phyloP scores from a whole-genome alignment of 2,329 filamentous ascomycete species.

The Monosporascus sp. region DNA sequence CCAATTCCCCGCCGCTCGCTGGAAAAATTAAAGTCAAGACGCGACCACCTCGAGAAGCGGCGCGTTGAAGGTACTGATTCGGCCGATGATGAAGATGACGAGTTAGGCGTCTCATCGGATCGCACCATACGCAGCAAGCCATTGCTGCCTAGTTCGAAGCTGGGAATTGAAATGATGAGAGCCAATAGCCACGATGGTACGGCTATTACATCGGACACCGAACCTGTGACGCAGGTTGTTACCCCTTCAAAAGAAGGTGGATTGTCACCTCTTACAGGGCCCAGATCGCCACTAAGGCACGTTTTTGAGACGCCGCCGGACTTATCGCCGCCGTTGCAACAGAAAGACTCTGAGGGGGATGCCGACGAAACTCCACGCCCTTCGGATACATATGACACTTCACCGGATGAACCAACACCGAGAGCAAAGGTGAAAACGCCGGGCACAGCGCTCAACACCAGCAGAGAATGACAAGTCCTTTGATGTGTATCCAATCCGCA shows the following conservation, averaged over 20 bases:
- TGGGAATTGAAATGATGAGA: conserved; percentile 96
- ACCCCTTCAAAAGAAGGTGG: conserved; percentile 40
- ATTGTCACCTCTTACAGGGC: conserved; percentile 19
- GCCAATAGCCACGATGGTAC: conserved; percentile 90
- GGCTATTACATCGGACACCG: conserved; percentile 44
- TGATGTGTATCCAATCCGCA: neutral
- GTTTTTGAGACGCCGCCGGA: conserved; percentile 24
- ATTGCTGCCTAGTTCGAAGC: conserved; percentile 71
- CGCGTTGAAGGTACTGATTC: conserved; percentile 73
- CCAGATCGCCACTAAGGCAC: conserved; percentile 13
- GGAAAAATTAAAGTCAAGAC: conserved; percentile 69
- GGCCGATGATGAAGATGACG: conserved; percentile 92
- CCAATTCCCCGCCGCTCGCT: conserved; percentile 56
- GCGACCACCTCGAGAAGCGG: conserved; percentile 68
- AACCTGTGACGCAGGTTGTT: conserved; percentile 47
- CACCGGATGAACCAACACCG: conserved; percentile 36
- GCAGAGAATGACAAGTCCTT: conserved; percentile 4
- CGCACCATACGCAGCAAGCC: conserved; percentile 45
- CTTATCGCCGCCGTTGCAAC: conserved; percentile 14
- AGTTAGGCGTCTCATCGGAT: conserved; percentile 55
- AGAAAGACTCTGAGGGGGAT: conserved; percentile 11
- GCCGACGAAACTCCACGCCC: conserved; percentile 41
- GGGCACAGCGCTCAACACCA: conserved; percentile 5
- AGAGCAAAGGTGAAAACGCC: conserved; percentile 22
- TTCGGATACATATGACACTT: conserved; percentile 10